Conservation (phyloP, 148 eudicot species). For the Vaccinium macrocarpon region DNA sequence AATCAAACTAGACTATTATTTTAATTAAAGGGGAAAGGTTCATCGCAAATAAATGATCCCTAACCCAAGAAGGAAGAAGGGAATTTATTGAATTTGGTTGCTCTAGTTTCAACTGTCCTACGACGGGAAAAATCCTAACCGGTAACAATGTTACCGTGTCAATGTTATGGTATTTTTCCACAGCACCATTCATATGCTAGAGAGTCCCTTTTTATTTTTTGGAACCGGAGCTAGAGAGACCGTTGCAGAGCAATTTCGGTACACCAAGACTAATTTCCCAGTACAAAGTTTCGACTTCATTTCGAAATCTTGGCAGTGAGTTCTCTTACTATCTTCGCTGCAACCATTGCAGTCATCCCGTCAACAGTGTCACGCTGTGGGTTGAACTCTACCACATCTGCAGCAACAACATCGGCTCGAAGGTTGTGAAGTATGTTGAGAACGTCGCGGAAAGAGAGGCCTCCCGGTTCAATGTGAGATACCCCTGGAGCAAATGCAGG, state of each 20-base stretch:
- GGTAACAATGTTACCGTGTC: not conserved
- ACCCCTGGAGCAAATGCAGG: constrained; percentile 98
- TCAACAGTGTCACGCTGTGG: constrained; percentile 97
- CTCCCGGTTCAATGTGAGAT: constrained; percentile 95
- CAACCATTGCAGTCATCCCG: constrained; percentile 99
- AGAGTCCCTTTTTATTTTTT: not conserved
- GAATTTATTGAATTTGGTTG: not conserved
- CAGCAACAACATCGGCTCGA: constrained; percentile 83
- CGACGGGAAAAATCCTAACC: not conserved
- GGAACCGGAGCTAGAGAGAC: not conserved
- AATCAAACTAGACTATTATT: not conserved
- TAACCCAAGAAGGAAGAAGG: not conserved
- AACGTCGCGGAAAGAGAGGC: constrained; percentile 88
- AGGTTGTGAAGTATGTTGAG: constrained; percentile 91
- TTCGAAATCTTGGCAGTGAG: constrained; percentile 82
- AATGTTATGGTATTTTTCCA: too few species aligned
- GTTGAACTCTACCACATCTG: constrained; percentile 94
- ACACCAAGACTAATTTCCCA: not conserved
- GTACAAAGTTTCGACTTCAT: constrained; percentile 23
- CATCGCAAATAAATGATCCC: not conserved
- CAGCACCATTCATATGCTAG: not conserved
- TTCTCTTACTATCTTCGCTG: constrained; percentile 91
- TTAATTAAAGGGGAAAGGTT: not conserved
- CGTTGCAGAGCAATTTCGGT: not conserved
- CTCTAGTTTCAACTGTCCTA: not conserved